Conservation (phyloP, 805 yeast genomes). For the Myxozyma nipponensis region DNA sequence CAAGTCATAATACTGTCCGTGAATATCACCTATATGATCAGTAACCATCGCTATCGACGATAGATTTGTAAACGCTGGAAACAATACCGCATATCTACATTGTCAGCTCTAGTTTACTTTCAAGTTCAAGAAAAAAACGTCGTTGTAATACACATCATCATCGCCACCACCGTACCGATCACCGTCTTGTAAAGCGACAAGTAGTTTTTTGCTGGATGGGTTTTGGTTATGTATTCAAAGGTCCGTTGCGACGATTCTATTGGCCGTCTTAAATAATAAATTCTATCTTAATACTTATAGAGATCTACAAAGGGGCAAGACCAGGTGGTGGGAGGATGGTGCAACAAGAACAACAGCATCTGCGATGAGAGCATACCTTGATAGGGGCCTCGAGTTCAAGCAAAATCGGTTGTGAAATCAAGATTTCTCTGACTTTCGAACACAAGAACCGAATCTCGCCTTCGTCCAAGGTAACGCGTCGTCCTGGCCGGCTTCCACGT, state of each 20-base stretch:
- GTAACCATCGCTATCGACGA: not conserved
- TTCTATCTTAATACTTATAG: too few relatives aligned
- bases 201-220: too few relatives aligned
- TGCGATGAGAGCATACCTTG: constrained; percentile 59
- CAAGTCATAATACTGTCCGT: constrained; percentile 96
- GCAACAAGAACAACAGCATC: too few relatives aligned
- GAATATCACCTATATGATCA: constrained; percentile 79
- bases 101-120: not conserved
- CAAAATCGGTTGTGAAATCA: constrained; percentile 94
- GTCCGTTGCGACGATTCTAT: too few relatives aligned
- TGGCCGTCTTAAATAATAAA: too few relatives aligned
- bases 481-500: constrained; percentile 97
- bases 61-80: not conserved
- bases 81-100: constrained; percentile 22
- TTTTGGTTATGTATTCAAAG: too few relatives aligned
- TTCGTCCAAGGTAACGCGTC: constrained; percentile 89
- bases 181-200: too few relatives aligned
- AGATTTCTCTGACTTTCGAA: constrained; percentile 96
- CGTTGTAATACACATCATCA: too few relatives aligned
- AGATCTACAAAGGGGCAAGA: too few relatives aligned
- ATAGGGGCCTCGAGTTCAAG: constrained; percentile 97
- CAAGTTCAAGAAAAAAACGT: not conserved
- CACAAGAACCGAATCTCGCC: constrained; percentile 92
- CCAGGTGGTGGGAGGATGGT: too few relatives aligned
- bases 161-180: too few relatives aligned